Evolutionary conservation across 2,329 filamentous ascomycete genomes (phyloP).

Genomic region (Monilinia laxa): DNA sequence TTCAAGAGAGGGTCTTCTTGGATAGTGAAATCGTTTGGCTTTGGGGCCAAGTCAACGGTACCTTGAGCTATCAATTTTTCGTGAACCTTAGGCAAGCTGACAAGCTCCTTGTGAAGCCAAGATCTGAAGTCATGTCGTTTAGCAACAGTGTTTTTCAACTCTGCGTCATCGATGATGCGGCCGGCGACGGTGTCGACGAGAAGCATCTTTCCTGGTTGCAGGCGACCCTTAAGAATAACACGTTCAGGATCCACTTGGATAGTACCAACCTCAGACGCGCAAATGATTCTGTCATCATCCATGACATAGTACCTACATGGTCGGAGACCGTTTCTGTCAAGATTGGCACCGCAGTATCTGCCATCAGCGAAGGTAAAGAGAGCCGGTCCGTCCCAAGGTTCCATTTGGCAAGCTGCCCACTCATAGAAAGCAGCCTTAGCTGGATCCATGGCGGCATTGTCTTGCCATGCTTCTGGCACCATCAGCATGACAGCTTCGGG

Average conservation of each 20-base stretch:
- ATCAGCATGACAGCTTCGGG: slow-evolving; percentile 98
- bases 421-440: slow-evolving; percentile 97
- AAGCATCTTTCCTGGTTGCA: slow-evolving; percentile 94
- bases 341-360: slow-evolving; percentile 92
- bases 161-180: slow-evolving; percentile 89
- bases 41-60: slow-evolving; percentile 62
- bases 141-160: slow-evolving; percentile 87
- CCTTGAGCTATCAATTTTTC: slow-evolving; percentile 58
- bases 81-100: slow-evolving; percentile 76
- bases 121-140: slow-evolving; percentile 81
- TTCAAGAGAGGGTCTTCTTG: slow-evolving; percentile 83
- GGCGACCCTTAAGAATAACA: slow-evolving; percentile 86
- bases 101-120: slow-evolving; percentile 83
- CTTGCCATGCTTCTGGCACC: slow-evolving; percentile 98
- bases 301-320: slow-evolving; percentile 97
- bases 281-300: slow-evolving; percentile 95
- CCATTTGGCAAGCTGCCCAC: slow-evolving; percentile 98
- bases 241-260: slow-evolving; percentile 88
- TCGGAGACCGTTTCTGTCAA: slow-evolving; percentile 91
- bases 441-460: slow-evolving; percentile 86
- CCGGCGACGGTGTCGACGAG: slow-evolving; percentile 88
- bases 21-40: slow-evolving; percentile 66
- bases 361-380: slow-evolving; percentile 97
- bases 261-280: slow-evolving; percentile 92
- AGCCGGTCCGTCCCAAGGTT: slow-evolving; percentile 96